These are phyloP conservation scores for Emergomyces orientalis DNA, from an alignment of 2,329 filamentous ascomycete species.

Conservation along the genomic window DNA sequence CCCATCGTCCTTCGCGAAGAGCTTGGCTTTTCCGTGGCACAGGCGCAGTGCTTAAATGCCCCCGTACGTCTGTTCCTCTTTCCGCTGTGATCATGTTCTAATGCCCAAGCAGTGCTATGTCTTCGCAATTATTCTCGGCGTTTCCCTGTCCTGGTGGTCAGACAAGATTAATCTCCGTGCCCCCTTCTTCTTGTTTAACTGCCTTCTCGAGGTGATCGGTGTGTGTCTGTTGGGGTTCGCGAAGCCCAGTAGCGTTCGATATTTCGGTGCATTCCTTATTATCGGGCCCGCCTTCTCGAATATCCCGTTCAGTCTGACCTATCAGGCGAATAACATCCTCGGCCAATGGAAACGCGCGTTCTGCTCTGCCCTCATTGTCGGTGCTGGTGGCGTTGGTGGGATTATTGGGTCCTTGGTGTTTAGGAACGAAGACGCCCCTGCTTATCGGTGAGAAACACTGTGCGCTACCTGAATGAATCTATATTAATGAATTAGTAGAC, in stretches of 20 bases:
- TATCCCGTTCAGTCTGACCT: slow-evolving; percentile 1
- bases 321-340: slow-evolving; percentile 1
- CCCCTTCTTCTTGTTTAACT: slow-evolving; percentile 10
- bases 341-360: slow-evolving; percentile 1
- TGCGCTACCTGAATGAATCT: too few species aligned
- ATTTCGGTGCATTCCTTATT: slow-evolving; percentile 16
- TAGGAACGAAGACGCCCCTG: slow-evolving; percentile 1
- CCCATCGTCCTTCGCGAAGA: slow-evolving; percentile 23
- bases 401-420: neutral
- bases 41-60: slow-evolving; percentile 6
- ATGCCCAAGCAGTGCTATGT: too few species aligned
- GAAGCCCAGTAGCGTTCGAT: slow-evolving; percentile 10
- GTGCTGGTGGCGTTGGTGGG: slow-evolving; percentile 3
- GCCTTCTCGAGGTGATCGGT: slow-evolving; percentile 26
- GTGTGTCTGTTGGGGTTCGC: slow-evolving; percentile 16
- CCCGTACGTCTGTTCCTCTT: too few species aligned
- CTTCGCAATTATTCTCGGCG: too few species aligned
- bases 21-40: slow-evolving; percentile 25
- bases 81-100: too few species aligned
- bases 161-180: slow-evolving; percentile 20
- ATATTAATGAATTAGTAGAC: too few species aligned
- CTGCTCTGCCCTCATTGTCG: neutral
- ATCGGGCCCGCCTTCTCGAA: neutral
- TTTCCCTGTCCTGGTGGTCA: neutral
- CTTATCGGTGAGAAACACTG: neutral